Evolutionary conservation across 2,329 filamentous ascomycete genomes (phyloP), one percentile per base, ranked within the genome.

Genomic region (Amauroascus verrucosus): DNA sequence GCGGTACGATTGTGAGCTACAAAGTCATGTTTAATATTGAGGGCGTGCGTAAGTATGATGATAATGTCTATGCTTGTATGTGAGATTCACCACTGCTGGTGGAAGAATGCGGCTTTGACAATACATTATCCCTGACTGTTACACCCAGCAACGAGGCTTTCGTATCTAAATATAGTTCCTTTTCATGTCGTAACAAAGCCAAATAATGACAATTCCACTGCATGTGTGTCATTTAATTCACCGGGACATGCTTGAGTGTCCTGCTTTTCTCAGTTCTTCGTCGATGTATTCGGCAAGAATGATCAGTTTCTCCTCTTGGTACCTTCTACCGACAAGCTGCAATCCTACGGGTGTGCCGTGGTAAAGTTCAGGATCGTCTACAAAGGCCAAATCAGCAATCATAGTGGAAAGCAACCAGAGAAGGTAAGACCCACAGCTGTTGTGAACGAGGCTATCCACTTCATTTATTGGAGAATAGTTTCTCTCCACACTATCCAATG

Each of bases 291-390:
- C 71, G 2, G 41, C 50, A 14, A 52, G 30, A 6, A 46, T 20
- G n/a, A 52, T 38, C 41, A 76, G 67, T 59, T 76, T 78, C 63
- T 78, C 75, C 59, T 78, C 76, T 52, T 77, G 70, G 49, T 75
- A 70, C 40, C 74, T 69, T n/a, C 75, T 65, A 4, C 69, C 74
- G 6, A 78, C 66, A 30, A 78, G 60, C 59, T 78, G 75, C 8
- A 77, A 55, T 3, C 69, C 70, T 3, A 77, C 75, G 8, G 73
- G 74, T 1, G 70, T 73, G 1, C 73, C 73, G 54, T 78, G 61
- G 52, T 74, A 78, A 0, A 71, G 62, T 26, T 75, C 71, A 0
- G 74, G 67, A 57, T 78, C 74, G 60, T 78, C 73, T 75, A 50
- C 11, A 46, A 43, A 33, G 44, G 16, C 32, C n/a, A 24, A 32